A percentile compares a stretch with the other conserved stretches of the same genome.
Conservation (phyloP, 176 grass and related monocot species). For the Luzula sylvatica region DNA sequence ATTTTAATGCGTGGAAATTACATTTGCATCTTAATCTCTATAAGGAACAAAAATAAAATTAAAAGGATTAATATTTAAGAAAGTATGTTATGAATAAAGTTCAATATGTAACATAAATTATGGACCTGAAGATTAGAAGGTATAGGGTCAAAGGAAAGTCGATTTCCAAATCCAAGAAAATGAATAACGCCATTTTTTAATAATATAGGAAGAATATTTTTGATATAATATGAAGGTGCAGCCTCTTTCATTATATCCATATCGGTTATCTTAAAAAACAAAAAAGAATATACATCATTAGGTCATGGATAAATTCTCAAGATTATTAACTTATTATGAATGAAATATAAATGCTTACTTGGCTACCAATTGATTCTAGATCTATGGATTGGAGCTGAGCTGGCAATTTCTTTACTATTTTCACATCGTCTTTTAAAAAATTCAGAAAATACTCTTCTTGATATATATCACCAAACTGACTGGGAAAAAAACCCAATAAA, state of each 20-base stretch:
- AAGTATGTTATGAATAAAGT: background rate
- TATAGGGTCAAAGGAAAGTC: constrained; percentile 80
- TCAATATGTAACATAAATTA: background rate
- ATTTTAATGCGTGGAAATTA: constrained; percentile 94
- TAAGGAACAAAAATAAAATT: background rate
- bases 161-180: constrained; percentile 95
- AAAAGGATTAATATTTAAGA: background rate
- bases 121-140: constrained; percentile 65
- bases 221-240: constrained; percentile 55
- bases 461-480: constrained; percentile 94
- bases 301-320: background rate
- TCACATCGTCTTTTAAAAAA: constrained; percentile 73
- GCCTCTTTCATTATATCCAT: constrained; percentile 84
- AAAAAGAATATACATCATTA: background rate
- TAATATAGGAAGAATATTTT: constrained; percentile 52
- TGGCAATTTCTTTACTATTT: constrained; percentile 70
- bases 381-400: constrained; percentile 49
- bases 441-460: constrained; percentile 81
- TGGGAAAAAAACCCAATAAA: constrained; percentile 27
- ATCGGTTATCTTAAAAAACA: constrained; percentile 53
- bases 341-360: constrained; percentile 30
- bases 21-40: constrained; percentile 95
- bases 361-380: constrained; percentile 73
- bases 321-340: too few species aligned
- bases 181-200: constrained; percentile 49